Conservation (phyloP, 2,329 filamentous ascomycete species). For the Tympanopsis confertula region DNA sequence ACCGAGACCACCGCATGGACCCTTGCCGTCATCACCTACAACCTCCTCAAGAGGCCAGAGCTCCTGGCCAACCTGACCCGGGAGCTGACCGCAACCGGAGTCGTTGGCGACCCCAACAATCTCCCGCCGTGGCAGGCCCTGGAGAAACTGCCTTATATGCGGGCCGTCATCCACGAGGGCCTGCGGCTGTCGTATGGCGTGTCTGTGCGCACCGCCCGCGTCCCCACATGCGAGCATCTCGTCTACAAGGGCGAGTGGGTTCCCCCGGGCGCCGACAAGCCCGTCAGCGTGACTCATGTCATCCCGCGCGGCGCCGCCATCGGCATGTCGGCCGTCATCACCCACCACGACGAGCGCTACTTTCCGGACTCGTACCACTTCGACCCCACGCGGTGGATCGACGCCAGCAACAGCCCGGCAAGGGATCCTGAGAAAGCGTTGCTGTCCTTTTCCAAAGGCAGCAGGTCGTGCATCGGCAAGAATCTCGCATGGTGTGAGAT, state of each 20-base stretch:
- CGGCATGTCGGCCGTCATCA: conserved; percentile 22
- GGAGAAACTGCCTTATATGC: conserved; percentile 22
- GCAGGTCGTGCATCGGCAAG: conserved; percentile 27
- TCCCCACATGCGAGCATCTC: conserved; percentile 16
- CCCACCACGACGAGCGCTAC: conserved; percentile 23
- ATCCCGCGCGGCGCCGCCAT: conserved; percentile 23
- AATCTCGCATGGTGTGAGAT: conserved; percentile 19
- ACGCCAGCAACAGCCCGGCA: conserved; percentile 13
- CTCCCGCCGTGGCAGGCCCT: conserved; percentile 15
- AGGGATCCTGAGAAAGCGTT: conserved; percentile 22
- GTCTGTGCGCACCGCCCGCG: conserved; percentile 12
- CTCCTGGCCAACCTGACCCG: conserved; percentile 13
- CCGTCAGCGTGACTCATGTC: conserved; percentile 12
- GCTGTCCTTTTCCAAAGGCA: conserved; percentile 27
- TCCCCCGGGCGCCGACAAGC: conserved; percentile 9
- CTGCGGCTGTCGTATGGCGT: conserved; percentile 20
- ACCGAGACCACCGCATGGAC: conserved; percentile 16
- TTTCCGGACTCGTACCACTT: conserved; percentile 24
- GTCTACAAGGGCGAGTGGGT: conserved; percentile 13
- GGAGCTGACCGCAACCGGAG: conserved; percentile 11
- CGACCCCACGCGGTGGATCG: conserved; percentile 26
- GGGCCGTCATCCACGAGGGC: conserved; percentile 22
- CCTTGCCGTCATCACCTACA: conserved; percentile 20
- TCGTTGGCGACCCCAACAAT: conserved; percentile 11
- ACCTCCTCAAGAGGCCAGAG: conserved; percentile 19